These are phyloP conservation scores for Rubia balearica DNA, from an alignment of 305 asterid species.

Conservation along the genomic window DNA sequence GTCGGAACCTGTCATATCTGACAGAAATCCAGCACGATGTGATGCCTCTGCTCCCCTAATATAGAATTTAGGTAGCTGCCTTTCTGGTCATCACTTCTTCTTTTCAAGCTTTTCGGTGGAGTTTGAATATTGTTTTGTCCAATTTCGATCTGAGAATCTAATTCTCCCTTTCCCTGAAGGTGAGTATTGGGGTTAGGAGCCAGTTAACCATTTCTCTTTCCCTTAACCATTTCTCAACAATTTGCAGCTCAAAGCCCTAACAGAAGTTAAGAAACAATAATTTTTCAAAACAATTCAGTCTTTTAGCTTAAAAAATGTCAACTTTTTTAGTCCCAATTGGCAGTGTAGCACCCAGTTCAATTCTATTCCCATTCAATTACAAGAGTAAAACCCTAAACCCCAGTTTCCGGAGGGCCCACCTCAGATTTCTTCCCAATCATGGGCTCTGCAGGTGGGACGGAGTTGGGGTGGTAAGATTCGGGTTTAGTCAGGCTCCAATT, in stretches of 20 bases:
- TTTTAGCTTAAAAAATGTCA: conserved; percentile 31
- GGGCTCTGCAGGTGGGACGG: conserved; percentile 44
- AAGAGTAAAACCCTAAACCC: conserved; percentile 34
- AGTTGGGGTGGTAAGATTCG: conserved; percentile 55
- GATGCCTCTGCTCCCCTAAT: too few relatives aligned
- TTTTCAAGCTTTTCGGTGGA: too few relatives aligned
- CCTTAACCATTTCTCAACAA: neutral
- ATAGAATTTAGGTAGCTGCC: too few relatives aligned
- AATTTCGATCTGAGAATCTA: too few relatives aligned
- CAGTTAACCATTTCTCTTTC: conserved; percentile 33
- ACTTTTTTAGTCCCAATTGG: conserved; percentile 34
- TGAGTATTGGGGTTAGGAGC: too few relatives aligned
- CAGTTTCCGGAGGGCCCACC: conserved; percentile 35
- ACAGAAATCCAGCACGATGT: too few relatives aligned
- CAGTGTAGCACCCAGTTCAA: conserved; percentile 32
- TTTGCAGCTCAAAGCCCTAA: neutral
- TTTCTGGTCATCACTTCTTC: too few relatives aligned
- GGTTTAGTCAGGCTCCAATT: conserved; percentile 67
- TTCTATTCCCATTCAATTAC: conserved; percentile 43
- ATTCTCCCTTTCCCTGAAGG: too few relatives aligned
- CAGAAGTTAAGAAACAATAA: neutral
- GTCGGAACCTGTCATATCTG: too few relatives aligned
- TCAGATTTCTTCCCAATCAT: conserved; percentile 32
- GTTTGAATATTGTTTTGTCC: too few relatives aligned
- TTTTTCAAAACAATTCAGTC: neutral